A percentile compares a stretch with the other conserved stretches of the same genome.
These are phyloP conservation scores for Hypoxylon fragiforme DNA, from an alignment of 495 filamentous ascomycete genomes.

Conservation along the genomic window DNA sequence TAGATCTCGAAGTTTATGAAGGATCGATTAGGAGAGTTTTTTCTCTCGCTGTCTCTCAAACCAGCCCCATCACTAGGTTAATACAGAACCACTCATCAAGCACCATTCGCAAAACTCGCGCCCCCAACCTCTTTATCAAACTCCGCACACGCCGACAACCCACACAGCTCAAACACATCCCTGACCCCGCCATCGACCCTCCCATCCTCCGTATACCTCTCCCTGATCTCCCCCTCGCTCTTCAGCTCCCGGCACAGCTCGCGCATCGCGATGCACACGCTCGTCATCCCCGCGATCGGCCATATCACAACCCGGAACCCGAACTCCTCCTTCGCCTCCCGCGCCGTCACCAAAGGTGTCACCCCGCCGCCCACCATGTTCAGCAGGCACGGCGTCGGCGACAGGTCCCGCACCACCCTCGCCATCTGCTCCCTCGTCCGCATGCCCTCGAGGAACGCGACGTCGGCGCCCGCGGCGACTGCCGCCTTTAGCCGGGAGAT, in stretches of 20 bases:
- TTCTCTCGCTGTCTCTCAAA: too few relatives aligned
- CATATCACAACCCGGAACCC: constrained; percentile 69
- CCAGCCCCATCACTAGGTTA: too few relatives aligned
- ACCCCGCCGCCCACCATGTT: constrained; percentile 68
- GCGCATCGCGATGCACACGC: constrained; percentile 57
- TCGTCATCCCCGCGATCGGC: constrained; percentile 55
- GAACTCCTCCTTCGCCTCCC: constrained; percentile 57
- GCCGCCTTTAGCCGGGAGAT: constrained; percentile 59
- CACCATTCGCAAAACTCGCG: constrained; percentile 32
- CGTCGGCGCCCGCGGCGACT: constrained; percentile 62
- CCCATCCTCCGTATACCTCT: constrained; percentile 21
- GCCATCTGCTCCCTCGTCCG: constrained; percentile 57
- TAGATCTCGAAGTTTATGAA: too few relatives aligned
- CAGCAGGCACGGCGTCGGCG: constrained; percentile 57
- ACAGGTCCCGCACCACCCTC: constrained; percentile 55
- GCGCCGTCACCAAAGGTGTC: constrained; percentile 56
- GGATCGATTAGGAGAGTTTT: too few relatives aligned
- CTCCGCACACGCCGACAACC: constrained; percentile 50
- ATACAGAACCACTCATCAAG: too few relatives aligned
- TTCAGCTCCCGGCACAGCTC: constrained; percentile 50
- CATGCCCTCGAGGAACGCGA: constrained; percentile 67
- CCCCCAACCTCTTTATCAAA: constrained; percentile 39
- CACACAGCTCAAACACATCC: constrained; percentile 61
- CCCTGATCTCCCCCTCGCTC: constrained; percentile 47
- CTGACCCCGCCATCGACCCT: constrained; percentile 62